Evolutionary conservation across 768 basidiomycete species (phyloP).

Genomic region (Candolleomyces efflorescens): DNA sequence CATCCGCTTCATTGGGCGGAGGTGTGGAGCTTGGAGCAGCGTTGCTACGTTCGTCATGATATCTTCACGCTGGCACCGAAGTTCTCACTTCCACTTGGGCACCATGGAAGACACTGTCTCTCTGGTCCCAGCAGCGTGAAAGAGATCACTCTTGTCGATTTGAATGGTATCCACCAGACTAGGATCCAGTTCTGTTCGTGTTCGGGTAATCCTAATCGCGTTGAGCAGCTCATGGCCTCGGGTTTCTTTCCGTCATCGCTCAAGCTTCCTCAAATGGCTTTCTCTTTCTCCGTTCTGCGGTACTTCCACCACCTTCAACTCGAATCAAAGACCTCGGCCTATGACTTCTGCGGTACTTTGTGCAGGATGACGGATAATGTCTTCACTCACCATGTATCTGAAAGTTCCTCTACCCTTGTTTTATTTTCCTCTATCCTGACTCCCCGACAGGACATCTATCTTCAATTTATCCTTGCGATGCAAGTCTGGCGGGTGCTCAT

Average conservation of each 20-base stretch:
- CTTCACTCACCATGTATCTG: conserved; percentile 5
- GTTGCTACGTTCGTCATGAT: neutral
- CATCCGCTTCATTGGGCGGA: neutral
- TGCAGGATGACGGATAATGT: conserved; percentile 16
- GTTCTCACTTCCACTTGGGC: neutral
- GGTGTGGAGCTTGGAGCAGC: neutral
- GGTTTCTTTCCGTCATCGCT: neutral
- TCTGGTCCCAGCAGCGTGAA: neutral
- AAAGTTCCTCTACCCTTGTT: too few relatives aligned
- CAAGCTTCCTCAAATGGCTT: neutral
- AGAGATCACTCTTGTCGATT: neutral
- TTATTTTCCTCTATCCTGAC: too few relatives aligned
- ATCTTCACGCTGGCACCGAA: neutral
- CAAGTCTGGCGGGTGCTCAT: conserved; percentile 17
- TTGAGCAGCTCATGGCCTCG: neutral
- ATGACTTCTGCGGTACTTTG: conserved; percentile 18
- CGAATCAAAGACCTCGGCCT: conserved; percentile 18
- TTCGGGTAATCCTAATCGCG: neutral
- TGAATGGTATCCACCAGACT: neutral
- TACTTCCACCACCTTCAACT: conserved; percentile 19
- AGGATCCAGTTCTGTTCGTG: neutral
- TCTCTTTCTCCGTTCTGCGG: conserved; percentile 10
- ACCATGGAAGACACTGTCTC: neutral
- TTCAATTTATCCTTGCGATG: conserved; percentile 16
- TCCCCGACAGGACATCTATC: conserved; percentile 17